phyloP scores from a whole-genome alignment of 176 grass and related monocot genomes.

The Tillandsia fasciculata region DNA sequence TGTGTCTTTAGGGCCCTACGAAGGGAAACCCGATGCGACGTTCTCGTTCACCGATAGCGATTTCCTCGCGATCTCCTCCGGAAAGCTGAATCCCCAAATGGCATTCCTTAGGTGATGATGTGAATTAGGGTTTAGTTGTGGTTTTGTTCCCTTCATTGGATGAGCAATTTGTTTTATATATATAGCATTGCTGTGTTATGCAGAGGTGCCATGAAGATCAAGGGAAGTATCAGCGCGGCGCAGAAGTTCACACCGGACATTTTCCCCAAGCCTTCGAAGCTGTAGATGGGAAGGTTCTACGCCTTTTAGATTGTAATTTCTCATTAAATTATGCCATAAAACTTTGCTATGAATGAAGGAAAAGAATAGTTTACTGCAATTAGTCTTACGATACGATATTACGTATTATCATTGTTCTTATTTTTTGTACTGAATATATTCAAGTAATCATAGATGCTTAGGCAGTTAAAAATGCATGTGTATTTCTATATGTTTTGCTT shows the following conservation, averaged over 20 bases:
- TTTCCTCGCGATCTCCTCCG: slow-evolving; percentile 58
- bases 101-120: slow-evolving; percentile 51
- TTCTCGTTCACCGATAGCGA: slow-evolving; percentile 88
- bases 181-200: slow-evolving; percentile 12
- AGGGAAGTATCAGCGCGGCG: slow-evolving; percentile 71
- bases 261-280: slow-evolving; percentile 78
- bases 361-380: neutral
- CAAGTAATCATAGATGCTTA: too few relatives aligned
- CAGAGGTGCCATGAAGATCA: slow-evolving; percentile 85
- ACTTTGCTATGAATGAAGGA: neutral
- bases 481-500: too few relatives aligned
- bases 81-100: slow-evolving; percentile 87
- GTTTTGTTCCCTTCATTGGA: neutral
- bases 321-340: neutral
- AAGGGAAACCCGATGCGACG: slow-evolving; percentile 62
- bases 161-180: neutral
- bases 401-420: too few relatives aligned
- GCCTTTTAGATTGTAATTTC: neutral
- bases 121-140: neutral
- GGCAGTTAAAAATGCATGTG: too few relatives aligned
- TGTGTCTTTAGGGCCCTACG: slow-evolving; percentile 43
- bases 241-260: slow-evolving; percentile 93
- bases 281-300: slow-evolving; percentile 30
- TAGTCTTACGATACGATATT: neutral
- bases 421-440: too few relatives aligned